phyloP scores from a whole-genome alignment of 148 eudicot genomes.

The Rhododendron ovatum region DNA sequence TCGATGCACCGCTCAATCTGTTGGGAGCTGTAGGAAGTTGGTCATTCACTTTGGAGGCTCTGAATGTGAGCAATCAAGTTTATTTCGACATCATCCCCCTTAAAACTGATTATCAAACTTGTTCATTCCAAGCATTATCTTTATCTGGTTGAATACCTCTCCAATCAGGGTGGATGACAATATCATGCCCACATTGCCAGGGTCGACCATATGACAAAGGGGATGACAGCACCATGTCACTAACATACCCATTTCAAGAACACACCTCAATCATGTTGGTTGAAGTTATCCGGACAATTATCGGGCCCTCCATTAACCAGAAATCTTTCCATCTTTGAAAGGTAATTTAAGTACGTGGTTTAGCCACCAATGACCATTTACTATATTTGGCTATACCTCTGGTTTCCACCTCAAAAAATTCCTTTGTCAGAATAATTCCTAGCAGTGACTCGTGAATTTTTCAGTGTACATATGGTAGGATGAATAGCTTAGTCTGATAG shows the following conservation, averaged over 20 bases:
- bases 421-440: constrained; percentile 51
- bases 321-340: constrained; percentile 66
- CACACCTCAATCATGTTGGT: constrained; percentile 64
- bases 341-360: constrained; percentile 26
- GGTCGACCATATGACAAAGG: not conserved
- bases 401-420: not conserved
- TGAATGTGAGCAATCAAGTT: too few species aligned
- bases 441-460: constrained; percentile 46
- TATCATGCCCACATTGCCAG: not conserved
- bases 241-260: constrained; percentile 38
- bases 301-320: constrained; percentile 68
- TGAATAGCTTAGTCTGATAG: constrained; percentile 22
- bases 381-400: not conserved
- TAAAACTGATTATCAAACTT: too few species aligned
- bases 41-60: too few species aligned
- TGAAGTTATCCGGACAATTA: constrained; percentile 61
- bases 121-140: too few species aligned
- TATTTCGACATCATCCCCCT: too few species aligned
- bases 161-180: not conserved
- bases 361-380: not conserved
- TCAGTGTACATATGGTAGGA: constrained; percentile 63
- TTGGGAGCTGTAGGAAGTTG: too few species aligned
- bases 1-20: too few species aligned
- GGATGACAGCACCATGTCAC: constrained; percentile 10
- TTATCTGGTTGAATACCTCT: too few species aligned